Base-by-base conservation (phyloP, 2,329 filamentous ascomycete species). In the Colletotrichum australisinense region DNA sequence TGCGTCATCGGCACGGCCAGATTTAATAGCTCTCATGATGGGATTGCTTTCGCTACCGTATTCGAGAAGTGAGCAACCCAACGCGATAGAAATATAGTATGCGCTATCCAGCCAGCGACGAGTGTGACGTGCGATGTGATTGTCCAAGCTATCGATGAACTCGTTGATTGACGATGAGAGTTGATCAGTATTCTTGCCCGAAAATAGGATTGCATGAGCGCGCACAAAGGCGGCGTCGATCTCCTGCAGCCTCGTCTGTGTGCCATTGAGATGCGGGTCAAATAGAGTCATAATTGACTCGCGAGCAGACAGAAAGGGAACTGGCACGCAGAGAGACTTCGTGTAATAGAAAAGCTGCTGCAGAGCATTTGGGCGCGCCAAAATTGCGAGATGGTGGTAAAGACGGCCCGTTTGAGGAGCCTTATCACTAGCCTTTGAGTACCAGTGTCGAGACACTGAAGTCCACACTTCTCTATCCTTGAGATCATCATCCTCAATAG, bases 301-400 rank as follows among this genome's bases (percentile, higher is more conserved):
- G 2, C 90, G 86, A 0, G 94, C 91, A n/a, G 91, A 92, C 0
- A 82, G 79, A 71, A 96, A 96, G 0, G 92, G 91, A 3, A 90
- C 86, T 0, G 90, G 85, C 0, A 93, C 93, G 30, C 91, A 93
- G 0, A 96, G 85, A 0, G 91, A 91, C 74, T 94, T 94, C 0
- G 87, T 84, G 76, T 95, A 96, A 72, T 90, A 94, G 77, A 90
- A 95, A 0, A 95, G 81, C 78, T 96, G 93, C 69, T 93, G 90
- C 0, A 95, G 81, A 0, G 89, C 88, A 72, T 94, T 92, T 0
- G 93, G 93, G 0, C 93, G 84, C 0, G 94, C 92, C 0, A 96
- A 81, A 28, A 96, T 96, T 0, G 95, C 96, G 0, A 98, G 85
- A 78, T 98, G 95, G 76, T 98, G 95, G 72, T 98, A 97, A 0